Base-by-base conservation (phyloP, 2,329 filamentous ascomycete genomes). In the Fusarium sp. region DNA sequence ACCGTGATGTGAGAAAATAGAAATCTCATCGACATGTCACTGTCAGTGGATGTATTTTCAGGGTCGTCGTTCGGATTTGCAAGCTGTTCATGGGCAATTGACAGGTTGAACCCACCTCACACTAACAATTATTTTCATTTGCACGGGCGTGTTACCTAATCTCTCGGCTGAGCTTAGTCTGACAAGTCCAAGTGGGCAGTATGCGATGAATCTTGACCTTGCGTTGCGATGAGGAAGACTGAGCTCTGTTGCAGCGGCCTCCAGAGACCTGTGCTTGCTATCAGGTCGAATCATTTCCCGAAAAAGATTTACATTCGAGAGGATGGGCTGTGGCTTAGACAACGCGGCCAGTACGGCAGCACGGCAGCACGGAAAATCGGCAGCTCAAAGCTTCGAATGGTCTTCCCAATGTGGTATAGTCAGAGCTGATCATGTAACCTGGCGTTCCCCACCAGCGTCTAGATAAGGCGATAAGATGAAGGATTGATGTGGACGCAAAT, bases 381-480 rank as follows among this genome's bases (percentile, higher is more conserved):
- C 35, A 37, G 35, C 9, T 54, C 22, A 41, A 41, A 54, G 14
- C 33, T 62, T 62, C 58, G 57, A 62, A 62, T 33, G 20, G 49
- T 5, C 14, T 17, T 33, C 52, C 33, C 5, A 7, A 62, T 20
- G 15, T 3, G 17, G 59, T 48, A 37, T 37, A 5, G 9, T n/a
- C n/a, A n/a, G n/a, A 5, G 20, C 6, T 40, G 32, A 44, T 54
- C 37, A 22, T 28, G 20, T 14, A 9, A n/a, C 0, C 9, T 13
- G n/a, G 1, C 1, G 13, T 6, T 6, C 5, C 19, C 28, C 59
- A 32, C 3, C 7, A 7, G 37, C 59, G 57, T 22, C 44, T 48
- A 56, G 59, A 62, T 62, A 62, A 56, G 10, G 17, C 51, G 24
- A 24, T 11, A 15, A 17, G 55, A 57, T 57, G 54, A 57, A 44